phyloP scores from a whole-genome alignment of 306 rosid species.

The Medicago arabica region DNA sequence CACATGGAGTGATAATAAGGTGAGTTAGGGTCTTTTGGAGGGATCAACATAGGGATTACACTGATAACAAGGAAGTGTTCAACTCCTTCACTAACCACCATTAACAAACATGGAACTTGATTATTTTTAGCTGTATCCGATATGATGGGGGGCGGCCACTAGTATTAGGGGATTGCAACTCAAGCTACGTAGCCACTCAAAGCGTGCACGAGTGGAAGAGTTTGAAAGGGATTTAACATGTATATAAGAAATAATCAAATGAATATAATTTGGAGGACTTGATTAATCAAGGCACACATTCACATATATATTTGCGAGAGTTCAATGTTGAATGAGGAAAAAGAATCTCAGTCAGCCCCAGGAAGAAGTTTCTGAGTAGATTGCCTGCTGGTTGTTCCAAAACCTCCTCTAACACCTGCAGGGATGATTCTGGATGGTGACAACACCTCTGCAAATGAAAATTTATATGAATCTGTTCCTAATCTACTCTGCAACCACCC shows the following conservation, averaged over 20 bases:
- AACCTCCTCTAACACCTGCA: conserved; percentile 56
- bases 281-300: neutral
- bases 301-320: conserved; percentile 20
- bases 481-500: conserved; percentile 96
- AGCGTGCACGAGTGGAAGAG: neutral
- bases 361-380: conserved; percentile 73
- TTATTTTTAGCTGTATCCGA: too few relatives aligned
- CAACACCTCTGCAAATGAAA: conserved; percentile 78
- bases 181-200: neutral
- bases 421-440: conserved; percentile 89
- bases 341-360: conserved; percentile 60
- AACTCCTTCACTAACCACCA: too few relatives aligned
- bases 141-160: too few relatives aligned
- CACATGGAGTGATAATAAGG: too few relatives aligned
- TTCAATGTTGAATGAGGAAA: conserved; percentile 8
- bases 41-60: too few relatives aligned
- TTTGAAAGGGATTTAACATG: neutral
- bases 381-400: conserved; percentile 65
- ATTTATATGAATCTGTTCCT: conserved; percentile 79
- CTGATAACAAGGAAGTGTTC: too few relatives aligned
- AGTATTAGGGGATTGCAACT: too few relatives aligned
- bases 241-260: conserved; percentile 6
- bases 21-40: too few relatives aligned
- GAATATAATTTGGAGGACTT: conserved; percentile 1
- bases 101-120: too few relatives aligned